These are phyloP conservation scores for Trypanosoma brucei DNA, from an alignment of 208 protist species.

Conservation along the genomic window DNA sequence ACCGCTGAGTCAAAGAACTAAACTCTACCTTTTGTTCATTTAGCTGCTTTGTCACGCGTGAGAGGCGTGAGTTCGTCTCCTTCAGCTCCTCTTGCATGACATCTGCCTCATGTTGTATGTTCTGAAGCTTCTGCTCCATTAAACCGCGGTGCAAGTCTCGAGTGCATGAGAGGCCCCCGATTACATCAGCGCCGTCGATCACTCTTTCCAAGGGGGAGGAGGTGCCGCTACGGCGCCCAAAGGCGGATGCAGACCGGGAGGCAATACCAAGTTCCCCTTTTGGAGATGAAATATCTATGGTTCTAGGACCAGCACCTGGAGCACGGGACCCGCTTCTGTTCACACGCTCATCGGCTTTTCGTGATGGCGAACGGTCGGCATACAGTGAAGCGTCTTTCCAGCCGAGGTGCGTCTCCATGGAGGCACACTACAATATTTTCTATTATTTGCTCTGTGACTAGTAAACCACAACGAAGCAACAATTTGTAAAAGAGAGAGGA, in stretches of 20 bases:
- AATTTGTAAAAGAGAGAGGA: not conserved
- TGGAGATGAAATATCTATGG: constrained; percentile 2
- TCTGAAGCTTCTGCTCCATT: constrained; percentile 57
- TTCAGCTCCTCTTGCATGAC: constrained; percentile 44
- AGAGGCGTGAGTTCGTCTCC: constrained; percentile 31
- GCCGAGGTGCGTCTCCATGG: not conserved
- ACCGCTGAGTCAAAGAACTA: constrained; percentile 59
- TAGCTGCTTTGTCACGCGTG: constrained; percentile 32
- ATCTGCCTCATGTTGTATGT: constrained; percentile 43
- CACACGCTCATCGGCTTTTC: not conserved
- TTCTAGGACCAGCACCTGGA: not conserved
- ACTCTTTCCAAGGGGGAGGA: not conserved
- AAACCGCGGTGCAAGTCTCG: constrained; percentile 58
- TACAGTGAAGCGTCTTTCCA: not conserved
- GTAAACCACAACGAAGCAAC: not conserved
- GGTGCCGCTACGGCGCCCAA: not conserved
- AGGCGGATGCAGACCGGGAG: not conserved
- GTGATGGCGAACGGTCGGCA: not conserved
- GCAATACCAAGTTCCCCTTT: not conserved
- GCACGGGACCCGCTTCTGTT: not conserved
- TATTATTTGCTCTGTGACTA: not conserved
- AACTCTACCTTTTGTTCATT: constrained; percentile 64
- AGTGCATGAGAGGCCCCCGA: constrained; percentile 10
- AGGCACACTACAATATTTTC: not conserved
- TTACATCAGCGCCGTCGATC: not conserved